Evolutionary conservation across 331 rosid species (phyloP).

Genomic region (Malus hybrid): DNA sequence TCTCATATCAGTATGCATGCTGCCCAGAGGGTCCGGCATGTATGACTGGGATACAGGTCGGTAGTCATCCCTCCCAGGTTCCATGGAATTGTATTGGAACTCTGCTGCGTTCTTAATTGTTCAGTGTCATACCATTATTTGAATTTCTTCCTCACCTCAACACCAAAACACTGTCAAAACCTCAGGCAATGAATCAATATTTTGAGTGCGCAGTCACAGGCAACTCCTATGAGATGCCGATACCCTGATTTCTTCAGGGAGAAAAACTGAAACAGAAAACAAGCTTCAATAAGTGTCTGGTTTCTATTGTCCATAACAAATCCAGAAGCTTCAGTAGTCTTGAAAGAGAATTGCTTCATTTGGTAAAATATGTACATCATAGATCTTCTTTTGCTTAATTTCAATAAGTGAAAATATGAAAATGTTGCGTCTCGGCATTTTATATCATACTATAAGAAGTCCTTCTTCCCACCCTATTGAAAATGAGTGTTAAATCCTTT

Average conservation of each 20-base stretch:
- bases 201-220: not conserved
- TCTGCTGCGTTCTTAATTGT: slow-evolving; percentile 34
- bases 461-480: not conserved
- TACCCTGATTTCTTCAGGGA: not conserved
- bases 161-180: slow-evolving; percentile 12
- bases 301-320: slow-evolving; percentile 15
- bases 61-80: slow-evolving; percentile 49
- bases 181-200: slow-evolving; percentile 2
- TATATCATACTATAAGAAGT: not conserved
- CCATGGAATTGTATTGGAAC: slow-evolving; percentile 50
- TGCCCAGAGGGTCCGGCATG: slow-evolving; percentile 36
- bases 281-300: slow-evolving; percentile 14
- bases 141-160: slow-evolving; percentile 17
- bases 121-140: slow-evolving; percentile 40
- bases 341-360: not conserved
- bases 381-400: not conserved
- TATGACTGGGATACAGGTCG: slow-evolving; percentile 40
- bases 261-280: slow-evolving; percentile 17
- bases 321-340: not conserved
- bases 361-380: not conserved
- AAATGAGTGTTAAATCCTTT: not conserved
- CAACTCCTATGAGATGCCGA: not conserved
- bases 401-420: not conserved
- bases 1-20: slow-evolving; percentile 39
- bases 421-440: not conserved